Conservation (phyloP, 495 filamentous ascomycete species). For the Penicillium herquei region DNA sequence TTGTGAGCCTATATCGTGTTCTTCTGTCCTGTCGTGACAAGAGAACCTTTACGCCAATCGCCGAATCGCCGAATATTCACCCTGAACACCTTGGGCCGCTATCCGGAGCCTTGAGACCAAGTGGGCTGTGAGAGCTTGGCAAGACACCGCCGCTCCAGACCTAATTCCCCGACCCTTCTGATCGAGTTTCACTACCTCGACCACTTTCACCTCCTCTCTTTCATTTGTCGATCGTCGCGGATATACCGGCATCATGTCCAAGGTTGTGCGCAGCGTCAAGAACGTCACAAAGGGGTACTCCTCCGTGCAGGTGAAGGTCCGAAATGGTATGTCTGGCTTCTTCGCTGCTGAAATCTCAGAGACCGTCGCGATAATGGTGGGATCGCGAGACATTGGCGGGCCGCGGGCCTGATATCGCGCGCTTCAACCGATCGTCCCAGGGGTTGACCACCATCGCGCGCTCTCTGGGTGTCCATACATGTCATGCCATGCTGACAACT, state of each 20-base stretch:
- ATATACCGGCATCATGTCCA: constrained; percentile 69
- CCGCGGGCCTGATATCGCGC: too few relatives aligned
- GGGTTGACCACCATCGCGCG: background rate
- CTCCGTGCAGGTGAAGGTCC: constrained; percentile 94
- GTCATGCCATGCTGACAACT: constrained; percentile 6
- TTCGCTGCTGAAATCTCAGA: background rate
- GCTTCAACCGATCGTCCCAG: background rate
- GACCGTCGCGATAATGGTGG: background rate
- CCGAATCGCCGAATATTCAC: constrained; percentile 1
- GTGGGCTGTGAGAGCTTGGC: constrained; percentile 28
- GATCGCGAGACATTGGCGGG: background rate
- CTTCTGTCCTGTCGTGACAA: background rate
- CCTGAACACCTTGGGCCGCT: constrained; percentile 18
- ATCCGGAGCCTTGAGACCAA: constrained; percentile 16
- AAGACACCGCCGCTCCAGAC: constrained; percentile 7
- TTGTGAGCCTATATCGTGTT: background rate
- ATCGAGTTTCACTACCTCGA: constrained; percentile 13
- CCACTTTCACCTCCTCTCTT: background rate
- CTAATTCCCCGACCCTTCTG: constrained; percentile 8
- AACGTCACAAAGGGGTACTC: constrained; percentile 99
- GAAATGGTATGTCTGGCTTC: constrained; percentile 75
- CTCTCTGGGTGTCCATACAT: background rate
- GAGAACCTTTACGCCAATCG: background rate
- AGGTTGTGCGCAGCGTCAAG: constrained; percentile 96
- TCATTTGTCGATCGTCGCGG: constrained; percentile 13